These are phyloP conservation scores for Lactarius trivialis DNA, from an alignment of 768 basidiomycete species.

Conservation along the genomic window DNA sequence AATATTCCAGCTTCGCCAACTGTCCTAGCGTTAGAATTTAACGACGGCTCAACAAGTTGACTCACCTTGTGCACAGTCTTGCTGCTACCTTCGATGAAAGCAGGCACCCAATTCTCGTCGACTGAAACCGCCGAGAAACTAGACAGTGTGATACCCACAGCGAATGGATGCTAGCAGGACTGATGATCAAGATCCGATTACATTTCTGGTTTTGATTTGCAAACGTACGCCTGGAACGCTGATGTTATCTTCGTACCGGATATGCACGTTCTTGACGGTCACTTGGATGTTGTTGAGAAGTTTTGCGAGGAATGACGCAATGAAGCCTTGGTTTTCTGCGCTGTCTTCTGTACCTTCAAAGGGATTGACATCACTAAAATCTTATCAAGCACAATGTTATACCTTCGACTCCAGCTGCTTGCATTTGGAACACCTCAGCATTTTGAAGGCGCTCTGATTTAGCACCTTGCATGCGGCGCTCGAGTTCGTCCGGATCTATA, in stretches of 20 bases:
- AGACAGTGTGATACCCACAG: conserved; percentile 81
- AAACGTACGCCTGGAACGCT: conserved; percentile 83
- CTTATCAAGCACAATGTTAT: conserved; percentile 16
- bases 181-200: not conserved
- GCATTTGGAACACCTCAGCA: conserved; percentile 77
- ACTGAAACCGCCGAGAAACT: conserved; percentile 88
- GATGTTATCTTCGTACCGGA: conserved; percentile 92
- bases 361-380: not conserved
- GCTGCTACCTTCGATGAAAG: conserved; percentile 86
- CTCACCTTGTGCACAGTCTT: conserved; percentile 84
- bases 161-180: conserved; percentile 79
- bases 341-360: conserved; percentile 34
- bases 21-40: conserved; percentile 28
- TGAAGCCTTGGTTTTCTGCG: conserved; percentile 70
- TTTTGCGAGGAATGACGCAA: conserved; percentile 78
- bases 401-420: conserved; percentile 48
- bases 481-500: conserved; percentile 79
- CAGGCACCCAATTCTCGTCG: conserved; percentile 77
- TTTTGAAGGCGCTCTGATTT: conserved; percentile 87
- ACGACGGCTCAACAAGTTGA: not conserved
- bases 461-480: conserved; percentile 67
- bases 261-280: conserved; percentile 90
- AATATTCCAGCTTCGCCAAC: conserved; percentile 80
- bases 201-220: not conserved
- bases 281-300: conserved; percentile 95